These are phyloP conservation scores for Phytomonas francai DNA, from an alignment of 208 protist genomes.

Conservation along the genomic window DNA sequence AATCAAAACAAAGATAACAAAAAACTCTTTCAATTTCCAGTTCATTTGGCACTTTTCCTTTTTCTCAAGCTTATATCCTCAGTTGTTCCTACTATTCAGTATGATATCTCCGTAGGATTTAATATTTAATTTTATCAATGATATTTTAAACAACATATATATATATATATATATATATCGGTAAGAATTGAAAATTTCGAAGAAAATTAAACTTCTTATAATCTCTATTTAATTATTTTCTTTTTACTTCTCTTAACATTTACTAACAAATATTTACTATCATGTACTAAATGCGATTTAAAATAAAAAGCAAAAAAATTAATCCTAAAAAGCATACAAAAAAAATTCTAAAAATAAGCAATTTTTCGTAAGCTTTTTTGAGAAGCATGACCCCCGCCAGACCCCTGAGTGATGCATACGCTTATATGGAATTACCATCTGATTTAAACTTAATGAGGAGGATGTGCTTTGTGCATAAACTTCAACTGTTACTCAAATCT, in stretches of 20 bases:
- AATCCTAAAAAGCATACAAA: background rate
- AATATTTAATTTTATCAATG: constrained; percentile 23
- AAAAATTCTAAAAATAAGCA: background rate
- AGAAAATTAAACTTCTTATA: too few species aligned
- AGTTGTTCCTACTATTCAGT: constrained; percentile 96
- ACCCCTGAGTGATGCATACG: background rate
- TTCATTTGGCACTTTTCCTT: constrained; percentile 52
- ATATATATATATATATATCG: background rate
- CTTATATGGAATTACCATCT: background rate
- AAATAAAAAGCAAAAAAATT: too few species aligned
- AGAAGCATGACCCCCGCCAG: background rate
- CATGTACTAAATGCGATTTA: too few species aligned
- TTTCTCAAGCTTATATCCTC: constrained; percentile 92
- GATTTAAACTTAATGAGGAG: background rate
- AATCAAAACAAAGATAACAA: constrained; percentile 20
- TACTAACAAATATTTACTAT: too few species aligned
- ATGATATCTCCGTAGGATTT: constrained; percentile 90
- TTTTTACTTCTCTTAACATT: too few species aligned
- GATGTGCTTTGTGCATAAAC: background rate
- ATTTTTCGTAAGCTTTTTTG: background rate
- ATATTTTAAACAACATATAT: background rate
- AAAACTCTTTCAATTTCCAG: constrained; percentile 36
- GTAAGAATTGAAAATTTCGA: background rate
- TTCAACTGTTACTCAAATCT: background rate
- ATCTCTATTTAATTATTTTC: too few species aligned